A percentile compares a stretch with the other conserved stretches of the same genome.
These are phyloP conservation scores for Trichoderma gamsii DNA, from an alignment of 495 filamentous ascomycete genomes.

Conservation along the genomic window DNA sequence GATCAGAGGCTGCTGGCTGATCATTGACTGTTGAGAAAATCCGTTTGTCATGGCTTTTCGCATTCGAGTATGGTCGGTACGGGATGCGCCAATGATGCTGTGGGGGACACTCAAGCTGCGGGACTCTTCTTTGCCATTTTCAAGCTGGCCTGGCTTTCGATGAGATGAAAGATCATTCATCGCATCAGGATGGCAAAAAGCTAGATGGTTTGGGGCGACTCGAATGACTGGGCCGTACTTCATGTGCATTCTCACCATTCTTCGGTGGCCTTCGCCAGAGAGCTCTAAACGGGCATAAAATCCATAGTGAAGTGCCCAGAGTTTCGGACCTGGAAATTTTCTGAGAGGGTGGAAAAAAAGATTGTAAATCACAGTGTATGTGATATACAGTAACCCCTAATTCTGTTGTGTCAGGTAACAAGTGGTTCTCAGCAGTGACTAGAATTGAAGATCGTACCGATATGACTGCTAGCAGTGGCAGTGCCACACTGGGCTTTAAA, in stretches of 20 bases:
- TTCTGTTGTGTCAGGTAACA: background rate
- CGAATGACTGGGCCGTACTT: conserved; percentile 7
- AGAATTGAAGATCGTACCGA: background rate
- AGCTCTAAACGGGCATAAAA: background rate
- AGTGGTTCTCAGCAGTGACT: background rate
- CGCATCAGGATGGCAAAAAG: background rate
- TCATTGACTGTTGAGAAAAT: background rate
- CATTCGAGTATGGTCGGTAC: background rate
- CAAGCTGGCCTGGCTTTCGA: background rate
- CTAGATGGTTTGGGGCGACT: background rate
- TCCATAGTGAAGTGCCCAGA: background rate
- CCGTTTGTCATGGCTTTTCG: background rate
- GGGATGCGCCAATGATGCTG: conserved; percentile 1
- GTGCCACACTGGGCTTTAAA: background rate
- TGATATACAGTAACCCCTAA: background rate
- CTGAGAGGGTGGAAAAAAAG: conserved; percentile 2
- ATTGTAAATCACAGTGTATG: background rate
- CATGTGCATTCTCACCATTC: background rate
- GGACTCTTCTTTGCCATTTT: background rate
- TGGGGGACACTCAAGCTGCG: conserved; percentile 3
- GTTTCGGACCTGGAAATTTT: background rate
- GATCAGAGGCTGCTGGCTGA: background rate
- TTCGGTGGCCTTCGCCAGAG: background rate
- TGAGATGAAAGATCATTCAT: background rate
- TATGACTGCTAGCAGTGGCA: background rate